phyloP scores from a whole-genome alignment of 2,329 filamentous ascomycete species.

The Trichoderma sp. region DNA sequence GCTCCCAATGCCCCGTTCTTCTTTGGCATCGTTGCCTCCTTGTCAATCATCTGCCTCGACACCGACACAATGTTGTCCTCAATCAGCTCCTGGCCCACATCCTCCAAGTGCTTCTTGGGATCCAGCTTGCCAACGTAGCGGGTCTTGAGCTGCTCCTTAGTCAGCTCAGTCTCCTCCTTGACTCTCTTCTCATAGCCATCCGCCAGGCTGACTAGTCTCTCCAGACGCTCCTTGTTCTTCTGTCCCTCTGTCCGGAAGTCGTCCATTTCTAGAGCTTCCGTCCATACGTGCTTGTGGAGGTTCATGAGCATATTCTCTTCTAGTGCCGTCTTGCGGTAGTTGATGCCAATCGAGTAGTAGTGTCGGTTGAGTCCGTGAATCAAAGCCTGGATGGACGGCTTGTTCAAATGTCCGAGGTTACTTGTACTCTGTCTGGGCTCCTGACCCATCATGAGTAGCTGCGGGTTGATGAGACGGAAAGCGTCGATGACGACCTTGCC shows the following conservation, averaged over 20 bases:
- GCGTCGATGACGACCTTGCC: conserved; percentile 99
- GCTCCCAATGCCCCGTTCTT: conserved; percentile 57
- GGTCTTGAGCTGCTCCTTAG: conserved; percentile 96
- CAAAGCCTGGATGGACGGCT: conserved; percentile 98
- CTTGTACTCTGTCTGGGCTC: conserved; percentile 97
- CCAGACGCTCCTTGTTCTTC: conserved; percentile 84
- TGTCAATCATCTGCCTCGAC: conserved; percentile 99
- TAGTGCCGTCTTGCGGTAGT: conserved; percentile 95
- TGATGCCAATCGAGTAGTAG: conserved; percentile 99
- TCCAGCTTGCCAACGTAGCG: conserved; percentile 98
- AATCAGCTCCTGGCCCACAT: conserved; percentile 93
- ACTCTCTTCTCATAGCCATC: conserved; percentile 99
- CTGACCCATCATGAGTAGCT: conserved; percentile 96
- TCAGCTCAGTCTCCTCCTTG: conserved; percentile 97
- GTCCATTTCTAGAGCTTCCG: conserved; percentile 94
- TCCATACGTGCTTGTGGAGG: conserved; percentile 99
- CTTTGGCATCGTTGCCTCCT: conserved; percentile 90
- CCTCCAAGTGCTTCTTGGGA: conserved; percentile 98
- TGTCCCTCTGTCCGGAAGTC: conserved; percentile 86
- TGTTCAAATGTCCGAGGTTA: conserved; percentile 97
- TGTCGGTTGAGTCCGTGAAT: conserved; percentile 98
- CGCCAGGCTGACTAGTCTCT: conserved; percentile 84
- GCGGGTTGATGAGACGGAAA: conserved; percentile 97
- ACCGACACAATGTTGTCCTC: conserved; percentile 99
- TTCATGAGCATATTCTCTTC: conserved; percentile 99